Base-by-base conservation (phyloP, 1,139 yeast species). In the Saccharomycopsis phalli region DNA sequence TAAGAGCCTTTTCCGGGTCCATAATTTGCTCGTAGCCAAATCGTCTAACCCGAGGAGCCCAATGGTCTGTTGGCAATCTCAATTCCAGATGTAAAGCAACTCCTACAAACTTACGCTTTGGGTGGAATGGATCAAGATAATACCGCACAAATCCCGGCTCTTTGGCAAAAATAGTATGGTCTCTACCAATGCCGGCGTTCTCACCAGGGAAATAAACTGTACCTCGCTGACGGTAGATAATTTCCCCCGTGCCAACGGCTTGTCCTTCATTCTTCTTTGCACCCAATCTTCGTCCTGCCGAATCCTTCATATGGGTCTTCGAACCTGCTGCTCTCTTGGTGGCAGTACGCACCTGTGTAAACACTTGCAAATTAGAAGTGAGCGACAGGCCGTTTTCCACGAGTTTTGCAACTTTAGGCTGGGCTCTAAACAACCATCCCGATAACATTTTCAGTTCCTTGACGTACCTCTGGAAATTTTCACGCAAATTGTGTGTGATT, bases 201-300 rank as follows among this genome's bases (percentile, higher is more conserved):
- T 83, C 94, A 34, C 99, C 99, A 0, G 98, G 97, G 55, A 78
- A 94, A 58, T 88, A 82, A 53, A 75, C 80, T n/a, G 98, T 87
- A 55, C 99, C 99, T 58, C 97, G 74, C 58, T 91, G 99, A 60
- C 97, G 76, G 77, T 84, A 76, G 34, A 91, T 70, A 51, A 91
- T 88, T 55, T 87, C 83, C n/a, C 97, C 97, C 0, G 84, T 76
- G 41, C 71, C 69, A 2, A 79, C 83, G 28, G 53, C 53, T 36
- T 63, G 52, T 55, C 81, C 68, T 49, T 88, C 96, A 49, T 81
- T 74, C 40, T 72, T 82, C 63, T 91, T 91, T 29, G 94, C 83
- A 25, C 99, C 99, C 42, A 91, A 66, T 57, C 97, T 70, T 62
- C 94, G 77, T 67, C 98, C 98, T 3, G 91, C 88, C 17, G 98